Conservation (phyloP, 2,329 filamentous ascomycete genomes). For the Calonectria leucothoes region DNA sequence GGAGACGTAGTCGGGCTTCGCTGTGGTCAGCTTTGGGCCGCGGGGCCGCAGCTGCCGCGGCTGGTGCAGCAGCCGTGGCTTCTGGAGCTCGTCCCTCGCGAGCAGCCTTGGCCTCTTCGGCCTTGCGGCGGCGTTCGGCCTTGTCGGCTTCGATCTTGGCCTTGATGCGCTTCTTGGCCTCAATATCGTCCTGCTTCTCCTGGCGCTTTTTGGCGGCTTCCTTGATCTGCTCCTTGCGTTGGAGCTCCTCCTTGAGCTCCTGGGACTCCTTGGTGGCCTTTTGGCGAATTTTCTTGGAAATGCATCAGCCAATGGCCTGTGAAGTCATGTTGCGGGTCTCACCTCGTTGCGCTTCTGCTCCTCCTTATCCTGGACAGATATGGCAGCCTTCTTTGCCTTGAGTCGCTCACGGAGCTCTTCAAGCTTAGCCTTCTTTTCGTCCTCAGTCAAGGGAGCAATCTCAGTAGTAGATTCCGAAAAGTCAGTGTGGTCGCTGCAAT, state of each 20-base stretch:
- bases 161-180: constrained; percentile 89
- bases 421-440: constrained; percentile 87
- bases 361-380: constrained; percentile 80
- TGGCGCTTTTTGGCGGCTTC: constrained; percentile 86
- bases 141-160: constrained; percentile 97
- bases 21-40: constrained; percentile 79
- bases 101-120: constrained; percentile 85
- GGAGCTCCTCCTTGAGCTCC: constrained; percentile 89
- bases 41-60: constrained; percentile 58
- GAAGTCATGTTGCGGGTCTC: constrained; percentile 25
- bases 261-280: constrained; percentile 92
- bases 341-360: constrained; percentile 90
- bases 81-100: constrained; percentile 78
- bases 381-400: constrained; percentile 76
- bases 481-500: constrained; percentile 79
- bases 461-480: constrained; percentile 96
- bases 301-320: neutral
- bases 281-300: constrained; percentile 73
- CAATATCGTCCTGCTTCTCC: constrained; percentile 87
- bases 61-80: constrained; percentile 56
- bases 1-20: constrained; percentile 84
- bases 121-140: constrained; percentile 85
- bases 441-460: constrained; percentile 88
- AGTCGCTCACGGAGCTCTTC: constrained; percentile 79
- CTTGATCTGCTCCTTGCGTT: constrained; percentile 91